Percentiles rank a stretch among this genome's conserved stretches.
These are phyloP conservation scores for Ascodesmis nigricans DNA, from an alignment of 495 filamentous ascomycete species.

Conservation along the genomic window DNA sequence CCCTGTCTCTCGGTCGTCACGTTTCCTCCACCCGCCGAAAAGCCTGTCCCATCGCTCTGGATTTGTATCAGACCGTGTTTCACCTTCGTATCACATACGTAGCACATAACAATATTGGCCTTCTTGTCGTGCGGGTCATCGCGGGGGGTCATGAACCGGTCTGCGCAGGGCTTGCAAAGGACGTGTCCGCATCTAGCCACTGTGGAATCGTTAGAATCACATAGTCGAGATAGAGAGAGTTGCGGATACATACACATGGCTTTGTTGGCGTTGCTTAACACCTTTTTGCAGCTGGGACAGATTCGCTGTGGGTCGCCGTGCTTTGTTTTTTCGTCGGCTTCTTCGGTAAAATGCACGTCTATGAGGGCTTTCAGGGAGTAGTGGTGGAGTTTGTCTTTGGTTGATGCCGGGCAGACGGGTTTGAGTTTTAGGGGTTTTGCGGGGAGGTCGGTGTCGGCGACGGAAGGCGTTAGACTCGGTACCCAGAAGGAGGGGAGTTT, in stretches of 20 bases:
- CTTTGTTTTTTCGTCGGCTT: slow-evolving; percentile 35
- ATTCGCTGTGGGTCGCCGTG: slow-evolving; percentile 31
- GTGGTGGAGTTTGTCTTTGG: slow-evolving; percentile 42
- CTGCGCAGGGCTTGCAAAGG: slow-evolving; percentile 67
- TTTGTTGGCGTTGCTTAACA: slow-evolving; percentile 57
- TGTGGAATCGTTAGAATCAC: slow-evolving; percentile 6
- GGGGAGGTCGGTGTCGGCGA: slow-evolving; percentile 28
- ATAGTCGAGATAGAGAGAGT: not conserved
- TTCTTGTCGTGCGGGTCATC: slow-evolving; percentile 41
- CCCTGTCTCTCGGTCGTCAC: slow-evolving; percentile 50
- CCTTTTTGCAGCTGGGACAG: slow-evolving; percentile 80
- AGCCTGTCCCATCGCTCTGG: slow-evolving; percentile 76
- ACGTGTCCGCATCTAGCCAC: slow-evolving; percentile 90
- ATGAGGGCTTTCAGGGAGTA: slow-evolving; percentile 71
- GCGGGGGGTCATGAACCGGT: slow-evolving; percentile 59
- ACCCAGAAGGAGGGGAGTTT: slow-evolving; percentile 90
- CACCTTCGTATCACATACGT: slow-evolving; percentile 69
- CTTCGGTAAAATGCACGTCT: slow-evolving; percentile 57
- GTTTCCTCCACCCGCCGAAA: slow-evolving; percentile 65
- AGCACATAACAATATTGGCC: slow-evolving; percentile 37
- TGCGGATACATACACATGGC: slow-evolving; percentile 36
- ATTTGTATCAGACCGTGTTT: slow-evolving; percentile 62
- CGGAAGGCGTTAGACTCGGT: slow-evolving; percentile 55
- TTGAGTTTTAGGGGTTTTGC: slow-evolving; percentile 43
- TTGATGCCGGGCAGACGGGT: slow-evolving; percentile 62